Percentiles rank a stretch among this genome's conserved stretches.
phyloP scores from a whole-genome alignment of 225 moss, liverwort and hornwort species.

The Antitrichia curtipendula region DNA sequence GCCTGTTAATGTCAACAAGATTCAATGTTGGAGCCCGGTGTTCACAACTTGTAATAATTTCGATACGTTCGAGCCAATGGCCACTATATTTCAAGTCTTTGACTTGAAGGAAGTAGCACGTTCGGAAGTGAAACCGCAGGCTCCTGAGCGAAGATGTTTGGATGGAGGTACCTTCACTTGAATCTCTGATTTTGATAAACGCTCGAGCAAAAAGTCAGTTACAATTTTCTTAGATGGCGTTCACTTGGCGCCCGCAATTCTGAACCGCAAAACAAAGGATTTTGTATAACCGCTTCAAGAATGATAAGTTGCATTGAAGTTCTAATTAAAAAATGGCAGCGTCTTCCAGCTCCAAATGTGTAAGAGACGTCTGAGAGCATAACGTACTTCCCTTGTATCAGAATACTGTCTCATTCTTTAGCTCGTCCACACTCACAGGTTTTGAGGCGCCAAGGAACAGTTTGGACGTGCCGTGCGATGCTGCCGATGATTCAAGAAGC shows the following conservation, averaged over 20 bases:
- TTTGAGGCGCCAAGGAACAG: conserved; percentile 79
- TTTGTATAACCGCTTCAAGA: not conserved
- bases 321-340: not conserved
- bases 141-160: not conserved
- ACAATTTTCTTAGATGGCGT: not conserved
- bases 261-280: not conserved
- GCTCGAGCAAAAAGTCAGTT: not conserved
- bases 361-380: not conserved
- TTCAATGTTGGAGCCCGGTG: not conserved
- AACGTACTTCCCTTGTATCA: not conserved
- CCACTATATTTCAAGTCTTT: conserved; percentile 27
- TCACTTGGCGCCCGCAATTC: not conserved
- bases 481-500: conserved; percentile 16
- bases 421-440: not conserved
- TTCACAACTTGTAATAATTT: not conserved
- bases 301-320: not conserved
- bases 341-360: not conserved
- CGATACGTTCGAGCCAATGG: conserved; percentile 1
- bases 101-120: conserved; percentile 8
- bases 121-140: not conserved
- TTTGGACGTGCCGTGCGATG: conserved; percentile 55
- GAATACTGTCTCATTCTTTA: not conserved
- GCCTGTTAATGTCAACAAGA: not conserved
- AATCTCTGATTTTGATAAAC: not conserved
- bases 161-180: conserved; percentile 11